A percentile compares a stretch with the other conserved stretches of the same genome.
Conservation (phyloP, 2,329 filamentous ascomycete species). For the Fusarium tjaetaba region DNA sequence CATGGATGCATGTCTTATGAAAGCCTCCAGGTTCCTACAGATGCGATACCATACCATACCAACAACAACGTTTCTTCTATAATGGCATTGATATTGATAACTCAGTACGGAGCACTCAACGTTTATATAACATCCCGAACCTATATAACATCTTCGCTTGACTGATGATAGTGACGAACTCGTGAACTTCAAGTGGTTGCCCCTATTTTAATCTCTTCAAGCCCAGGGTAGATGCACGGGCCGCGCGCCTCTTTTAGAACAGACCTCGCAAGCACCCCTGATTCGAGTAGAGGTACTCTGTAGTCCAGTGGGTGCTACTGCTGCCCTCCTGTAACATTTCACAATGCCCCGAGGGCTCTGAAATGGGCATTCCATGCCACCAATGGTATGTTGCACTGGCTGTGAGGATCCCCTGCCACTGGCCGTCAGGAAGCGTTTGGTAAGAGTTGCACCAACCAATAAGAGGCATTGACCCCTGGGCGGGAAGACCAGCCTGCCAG, state of each 20-base stretch:
- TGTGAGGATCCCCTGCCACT: constrained; percentile 22
- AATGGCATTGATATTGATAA: background rate
- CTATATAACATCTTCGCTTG: constrained; percentile 8
- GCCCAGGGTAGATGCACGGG: constrained; percentile 18
- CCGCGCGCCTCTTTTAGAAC: constrained; percentile 20
- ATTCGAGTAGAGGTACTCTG: background rate
- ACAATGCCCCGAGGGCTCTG: constrained; percentile 10
- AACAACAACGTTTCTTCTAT: background rate
- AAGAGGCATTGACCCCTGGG: constrained; percentile 26
- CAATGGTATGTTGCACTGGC: constrained; percentile 35
- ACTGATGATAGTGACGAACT: constrained; percentile 19
- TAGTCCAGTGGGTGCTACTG: background rate
- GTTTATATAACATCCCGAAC: background rate
- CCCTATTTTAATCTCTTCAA: constrained; percentile 33
- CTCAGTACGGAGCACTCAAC: background rate
- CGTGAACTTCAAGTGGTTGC: constrained; percentile 18
- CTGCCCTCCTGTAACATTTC: constrained; percentile 25
- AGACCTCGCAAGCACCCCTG: constrained; percentile 10
- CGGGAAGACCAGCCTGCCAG: constrained; percentile 21
- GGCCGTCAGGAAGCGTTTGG: constrained; percentile 40
- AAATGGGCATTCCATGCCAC: constrained; percentile 33
- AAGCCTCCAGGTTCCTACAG: background rate
- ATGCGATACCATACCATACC: background rate
- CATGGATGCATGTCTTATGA: constrained; percentile 8
- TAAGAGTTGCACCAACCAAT: constrained; percentile 30